Evolutionary conservation across 805 yeast species (phyloP), one percentile per base, ranked within the genome.

Genomic region (Suhomyces vadensis): DNA sequence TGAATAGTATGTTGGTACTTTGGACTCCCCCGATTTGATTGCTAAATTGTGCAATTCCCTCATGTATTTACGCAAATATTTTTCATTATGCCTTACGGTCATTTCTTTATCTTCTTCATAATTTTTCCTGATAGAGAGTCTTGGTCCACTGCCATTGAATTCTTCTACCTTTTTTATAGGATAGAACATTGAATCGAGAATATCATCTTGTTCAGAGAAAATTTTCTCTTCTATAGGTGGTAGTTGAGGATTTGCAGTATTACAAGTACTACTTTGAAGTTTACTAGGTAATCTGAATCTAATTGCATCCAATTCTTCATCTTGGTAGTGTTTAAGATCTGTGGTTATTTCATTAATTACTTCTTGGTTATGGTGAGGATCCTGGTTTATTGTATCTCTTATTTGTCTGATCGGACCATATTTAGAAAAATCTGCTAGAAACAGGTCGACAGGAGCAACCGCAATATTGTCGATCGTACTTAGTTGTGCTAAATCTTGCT

Each of bases 271-370:
- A 8, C 19, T 7, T 9, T 29, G n/a, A 11, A 20, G 25, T 21
- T 35, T 35, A 21, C 26, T 17, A 16, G 26, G 25, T 23, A 33
- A 4, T 36, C 64, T 65, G 54, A 74, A 74, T n/a, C 47, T 26
- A 7, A 67, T 36, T 5, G 50, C 52, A 29, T 63, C 64, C 21
- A 69, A 45, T n/a, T 68, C 64, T 10, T 41, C 47, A 37, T 58
- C 60, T 11, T 58, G 49, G 46, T 53, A 65, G 1, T 46, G 37
- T 1, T 27, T 25, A 38, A 64, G 50, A 23, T 59, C 63, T 3
- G 52, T 47, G 3, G 42, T 17, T 19, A 27, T 1, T 19, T 16
- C 31, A 35, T 29, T 5, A 39, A 54, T 20, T 4, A 10, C 8
- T 39, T 39, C 5, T 10, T 48, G 48, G 14, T 41, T 26, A 14